A percentile compares a stretch with the other conserved stretches of the same genome.
These are phyloP conservation scores for Triglochin maritima DNA, from an alignment of 106 monocot genomes.

Conservation along the genomic window DNA sequence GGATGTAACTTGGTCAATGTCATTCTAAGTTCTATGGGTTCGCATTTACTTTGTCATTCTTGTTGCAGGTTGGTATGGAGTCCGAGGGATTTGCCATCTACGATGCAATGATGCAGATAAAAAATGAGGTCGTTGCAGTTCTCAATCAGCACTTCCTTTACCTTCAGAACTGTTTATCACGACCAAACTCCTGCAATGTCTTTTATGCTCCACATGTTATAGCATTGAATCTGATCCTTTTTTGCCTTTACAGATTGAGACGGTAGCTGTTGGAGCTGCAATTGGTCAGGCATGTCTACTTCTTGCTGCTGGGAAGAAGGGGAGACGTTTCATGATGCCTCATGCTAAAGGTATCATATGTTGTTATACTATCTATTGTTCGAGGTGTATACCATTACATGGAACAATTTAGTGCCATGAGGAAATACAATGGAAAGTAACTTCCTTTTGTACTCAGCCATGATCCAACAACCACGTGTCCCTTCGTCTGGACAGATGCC, in stretches of 20 bases:
- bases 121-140: slow-evolving; percentile 61
- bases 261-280: slow-evolving; percentile 82
- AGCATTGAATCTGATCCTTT: neutral
- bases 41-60: neutral
- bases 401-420: too few species aligned
- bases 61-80: slow-evolving; percentile 82
- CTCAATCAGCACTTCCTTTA: neutral
- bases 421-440: neutral
- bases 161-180: neutral
- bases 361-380: neutral
- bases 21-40: too few species aligned
- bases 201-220: neutral
- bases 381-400: too few species aligned
- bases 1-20: too few species aligned
- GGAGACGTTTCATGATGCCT: slow-evolving; percentile 94
- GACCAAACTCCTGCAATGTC: neutral
- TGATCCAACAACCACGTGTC: slow-evolving; percentile 97
- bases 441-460: slow-evolving; percentile 33
- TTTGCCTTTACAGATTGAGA: slow-evolving; percentile 49
- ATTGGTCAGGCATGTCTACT: slow-evolving; percentile 90
- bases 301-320: slow-evolving; percentile 94
- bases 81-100: slow-evolving; percentile 97
- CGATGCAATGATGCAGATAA: slow-evolving; percentile 95
- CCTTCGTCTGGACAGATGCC: slow-evolving; percentile 91
- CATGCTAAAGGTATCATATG: slow-evolving; percentile 64